A percentile compares a stretch with the other conserved stretches of the same genome.
Evolutionary conservation across 345 rosid genomes (phyloP).

Genomic region (Heritiera fomes): DNA sequence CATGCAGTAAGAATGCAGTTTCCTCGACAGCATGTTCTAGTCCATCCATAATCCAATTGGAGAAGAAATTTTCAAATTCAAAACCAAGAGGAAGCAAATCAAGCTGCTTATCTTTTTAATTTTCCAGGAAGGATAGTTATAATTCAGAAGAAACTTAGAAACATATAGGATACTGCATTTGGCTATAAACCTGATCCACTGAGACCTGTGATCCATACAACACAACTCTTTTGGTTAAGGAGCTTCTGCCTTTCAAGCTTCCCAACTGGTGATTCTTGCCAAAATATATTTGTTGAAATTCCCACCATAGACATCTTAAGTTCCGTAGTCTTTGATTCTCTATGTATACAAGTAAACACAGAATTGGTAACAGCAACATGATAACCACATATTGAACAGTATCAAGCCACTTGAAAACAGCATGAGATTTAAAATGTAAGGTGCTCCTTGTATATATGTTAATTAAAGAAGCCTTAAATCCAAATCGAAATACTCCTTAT

Average conservation of each 20-base stretch:
- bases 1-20: neutral
- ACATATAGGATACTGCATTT: neutral
- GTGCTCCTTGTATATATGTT: neutral
- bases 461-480: neutral
- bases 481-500: neutral
- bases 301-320: constrained; percentile 66
- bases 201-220: constrained; percentile 95
- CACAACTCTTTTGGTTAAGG: constrained; percentile 80
- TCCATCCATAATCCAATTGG: neutral
- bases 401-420: neutral
- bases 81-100: neutral
- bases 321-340: constrained; percentile 19
- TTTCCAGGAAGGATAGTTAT: neutral
- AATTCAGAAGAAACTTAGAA: neutral
- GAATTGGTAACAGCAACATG: constrained; percentile 18
- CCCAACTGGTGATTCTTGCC: constrained; percentile 88
- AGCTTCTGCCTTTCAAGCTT: constrained; percentile 75
- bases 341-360: constrained; percentile 14
- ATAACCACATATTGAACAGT: constrained; percentile 19
- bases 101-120: neutral
- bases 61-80: constrained; percentile 7
- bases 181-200: constrained; percentile 82
- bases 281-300: constrained; percentile 73
- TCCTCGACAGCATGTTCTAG: neutral
- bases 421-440: neutral